Base-by-base conservation (phyloP, 139 green algal genomes). In the Asterochloris sp. region DNA sequence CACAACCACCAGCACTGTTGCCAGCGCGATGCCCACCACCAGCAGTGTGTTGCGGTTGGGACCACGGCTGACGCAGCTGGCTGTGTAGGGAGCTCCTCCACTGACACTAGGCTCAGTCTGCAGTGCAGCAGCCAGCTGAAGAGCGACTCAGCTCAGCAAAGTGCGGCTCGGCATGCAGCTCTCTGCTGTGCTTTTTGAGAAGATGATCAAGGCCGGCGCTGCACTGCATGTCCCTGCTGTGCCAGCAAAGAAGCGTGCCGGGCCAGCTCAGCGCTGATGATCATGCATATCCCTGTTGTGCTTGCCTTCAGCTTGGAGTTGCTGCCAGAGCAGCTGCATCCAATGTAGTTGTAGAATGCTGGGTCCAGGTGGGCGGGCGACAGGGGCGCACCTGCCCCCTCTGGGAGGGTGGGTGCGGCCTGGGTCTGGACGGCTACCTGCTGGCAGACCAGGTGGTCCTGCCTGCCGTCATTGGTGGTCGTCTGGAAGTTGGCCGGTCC, bases 11-110 rank as follows among this genome's bases (percentile, higher is more conserved):
- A 80, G 47, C 24, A 80, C 76, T n/a, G 60, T 16, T 26, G 76
- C 76, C 76, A 80, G 60, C 76, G 68, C 76, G 68, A 80, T 80
- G 76, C 76, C 76, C 14, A 62, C 76, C 38, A 80, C 47, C 14
- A 80, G 76, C 76, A 80, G 76, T 62, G 67, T 80, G 60, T 64
- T 80, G 13, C 54, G 67, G 21, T 61, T 60, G 13, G 13, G 67
- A 62, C 47, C 23, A n/a, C 24, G 38, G 21, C 26, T 21, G 24
- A 69, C 54, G 47, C 76, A 80, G 17, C 23, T 38, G 19, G 76
- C 76, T 12, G 60, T 62, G 38, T 61, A 69, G 23, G 76, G 60
- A 60, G 21, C n/a, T 69, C 60, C 54, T n/a, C 16, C 24, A 19
- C 9, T 38, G 66, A 21, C 66, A 26, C 66, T 26, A 8, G 66